These are phyloP conservation scores for Fusarium succisae DNA, from an alignment of 2,329 filamentous ascomycete species.

Conservation along the genomic window DNA sequence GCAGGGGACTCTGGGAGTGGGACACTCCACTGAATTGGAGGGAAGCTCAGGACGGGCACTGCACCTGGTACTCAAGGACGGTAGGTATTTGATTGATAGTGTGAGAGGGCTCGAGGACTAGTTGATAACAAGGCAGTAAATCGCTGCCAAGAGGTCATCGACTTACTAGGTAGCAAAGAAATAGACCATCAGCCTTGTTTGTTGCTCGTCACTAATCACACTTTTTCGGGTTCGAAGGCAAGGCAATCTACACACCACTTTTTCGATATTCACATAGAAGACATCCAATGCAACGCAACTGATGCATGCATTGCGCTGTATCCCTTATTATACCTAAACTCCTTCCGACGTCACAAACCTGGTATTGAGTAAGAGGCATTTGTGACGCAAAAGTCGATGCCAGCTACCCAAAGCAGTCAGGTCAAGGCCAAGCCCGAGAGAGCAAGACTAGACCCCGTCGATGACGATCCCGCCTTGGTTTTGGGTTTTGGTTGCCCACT, in stretches of 20 bases:
- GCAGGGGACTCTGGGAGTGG: slow-evolving; percentile 11
- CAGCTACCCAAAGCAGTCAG: neutral
- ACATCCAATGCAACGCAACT: neutral
- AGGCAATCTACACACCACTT: neutral
- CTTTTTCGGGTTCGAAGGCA: neutral
- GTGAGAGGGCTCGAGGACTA: neutral
- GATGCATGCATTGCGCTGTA: neutral
- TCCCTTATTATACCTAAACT: neutral
- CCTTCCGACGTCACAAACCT: neutral
- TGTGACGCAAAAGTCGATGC: slow-evolving; percentile 5
- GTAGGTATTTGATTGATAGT: slow-evolving; percentile 25
- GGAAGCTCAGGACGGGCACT: slow-evolving; percentile 4
- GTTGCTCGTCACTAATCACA: neutral
- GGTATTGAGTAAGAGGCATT: neutral
- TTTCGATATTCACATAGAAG: neutral
- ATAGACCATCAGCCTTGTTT: neutral
- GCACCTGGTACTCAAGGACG: slow-evolving; percentile 5
- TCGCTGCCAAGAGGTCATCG: slow-evolving; percentile 18
- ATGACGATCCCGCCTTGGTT: slow-evolving; percentile 24
- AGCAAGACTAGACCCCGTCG: neutral
- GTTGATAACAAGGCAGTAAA: slow-evolving; percentile 8
- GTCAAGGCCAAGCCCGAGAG: neutral
- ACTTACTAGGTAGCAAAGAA: neutral
- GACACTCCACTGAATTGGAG: slow-evolving; percentile 6
- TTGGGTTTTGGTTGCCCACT: neutral